Conservation (phyloP, 257 asterid species). For the Solanum sejunctum region DNA sequence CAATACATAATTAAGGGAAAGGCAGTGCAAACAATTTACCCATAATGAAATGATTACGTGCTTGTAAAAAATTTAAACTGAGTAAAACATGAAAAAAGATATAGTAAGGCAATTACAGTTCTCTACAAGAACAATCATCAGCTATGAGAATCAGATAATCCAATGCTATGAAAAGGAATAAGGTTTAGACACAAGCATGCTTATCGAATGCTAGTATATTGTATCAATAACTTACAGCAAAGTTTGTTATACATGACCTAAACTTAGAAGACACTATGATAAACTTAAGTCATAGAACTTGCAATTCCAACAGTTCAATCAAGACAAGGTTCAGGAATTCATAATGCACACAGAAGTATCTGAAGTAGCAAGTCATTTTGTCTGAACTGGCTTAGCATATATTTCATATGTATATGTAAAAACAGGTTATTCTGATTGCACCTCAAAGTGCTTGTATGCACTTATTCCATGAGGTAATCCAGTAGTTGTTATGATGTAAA, state of each 20-base stretch:
- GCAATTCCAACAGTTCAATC: neutral
- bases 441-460: neutral
- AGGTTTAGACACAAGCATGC: neutral
- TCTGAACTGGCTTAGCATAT: neutral
- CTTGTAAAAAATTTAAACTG: neutral
- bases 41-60: neutral
- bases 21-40: neutral
- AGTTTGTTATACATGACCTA: neutral
- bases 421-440: neutral
- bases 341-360: neutral
- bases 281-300: neutral
- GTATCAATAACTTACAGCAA: neutral
- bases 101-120: neutral
- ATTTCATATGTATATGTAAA: neutral
- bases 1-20: neutral
- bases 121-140: neutral
- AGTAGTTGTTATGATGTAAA: neutral
- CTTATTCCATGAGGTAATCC: neutral
- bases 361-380: neutral
- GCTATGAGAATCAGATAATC: neutral
- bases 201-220: neutral
- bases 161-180: neutral
- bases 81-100: neutral
- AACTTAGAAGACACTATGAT: neutral
- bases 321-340: neutral